phyloP scores from a whole-genome alignment of 768 basidiomycete genomes.

The Lactarius tabidus region DNA sequence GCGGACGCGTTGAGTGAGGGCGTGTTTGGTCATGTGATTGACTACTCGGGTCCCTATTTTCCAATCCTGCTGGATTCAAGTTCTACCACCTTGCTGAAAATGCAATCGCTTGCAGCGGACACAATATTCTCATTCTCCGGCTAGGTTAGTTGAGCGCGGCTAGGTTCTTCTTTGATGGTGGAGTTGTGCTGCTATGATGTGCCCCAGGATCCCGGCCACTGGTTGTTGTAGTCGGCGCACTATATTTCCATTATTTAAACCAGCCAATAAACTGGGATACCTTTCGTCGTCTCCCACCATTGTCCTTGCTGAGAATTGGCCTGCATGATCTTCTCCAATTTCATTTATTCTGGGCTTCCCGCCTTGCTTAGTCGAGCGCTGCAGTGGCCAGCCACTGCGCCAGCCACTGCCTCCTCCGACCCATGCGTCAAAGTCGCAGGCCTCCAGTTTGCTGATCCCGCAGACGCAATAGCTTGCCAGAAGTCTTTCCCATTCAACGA shows the following conservation, averaged over 20 bases:
- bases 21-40: no score
- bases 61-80: no score
- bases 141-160: no score
- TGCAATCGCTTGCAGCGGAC: no score
- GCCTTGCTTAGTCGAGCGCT: background rate
- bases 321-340: background rate
- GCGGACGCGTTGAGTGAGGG: no score
- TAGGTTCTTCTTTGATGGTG: no score
- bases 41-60: no score
- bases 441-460: slow-evolving; percentile 44
- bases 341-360: background rate
- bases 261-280: background rate
- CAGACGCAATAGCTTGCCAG: slow-evolving; percentile 46
- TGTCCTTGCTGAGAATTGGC: background rate
- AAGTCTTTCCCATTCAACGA: slow-evolving; percentile 40
- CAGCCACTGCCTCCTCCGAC: slow-evolving; percentile 23
- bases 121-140: no score
- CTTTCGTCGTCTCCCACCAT: background rate
- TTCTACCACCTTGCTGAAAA: no score
- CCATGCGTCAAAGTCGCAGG: slow-evolving; percentile 37
- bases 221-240: background rate
- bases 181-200: slow-evolving; percentile 9
- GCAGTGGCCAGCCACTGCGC: background rate
- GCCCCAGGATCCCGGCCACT: background rate
- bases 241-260: background rate